A percentile compares a stretch with the other conserved stretches of the same genome.
phyloP scores from a whole-genome alignment of 192 early-diverging fungal genomes.

The Coemansia sp. region DNA sequence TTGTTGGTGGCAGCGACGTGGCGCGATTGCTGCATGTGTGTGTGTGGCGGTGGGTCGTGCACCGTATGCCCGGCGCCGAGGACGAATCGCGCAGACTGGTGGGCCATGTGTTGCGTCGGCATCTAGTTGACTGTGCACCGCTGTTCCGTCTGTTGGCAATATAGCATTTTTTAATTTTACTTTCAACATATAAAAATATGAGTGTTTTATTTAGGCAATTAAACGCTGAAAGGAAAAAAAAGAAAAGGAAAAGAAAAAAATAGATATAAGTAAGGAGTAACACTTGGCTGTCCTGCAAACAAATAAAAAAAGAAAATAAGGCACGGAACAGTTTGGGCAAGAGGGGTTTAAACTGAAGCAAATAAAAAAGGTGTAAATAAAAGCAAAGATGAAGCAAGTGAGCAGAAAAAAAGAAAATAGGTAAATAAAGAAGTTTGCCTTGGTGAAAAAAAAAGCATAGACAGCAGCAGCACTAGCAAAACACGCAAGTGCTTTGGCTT shows the following conservation, averaged over 20 bases:
- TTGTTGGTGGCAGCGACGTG: constrained; percentile 29
- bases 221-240: constrained; percentile 3
- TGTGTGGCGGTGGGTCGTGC: constrained; percentile 47
- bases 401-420: constrained; percentile 1
- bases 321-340: constrained; percentile 9
- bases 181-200: not conserved
- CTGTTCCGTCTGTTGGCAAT: constrained; percentile 17
- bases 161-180: not conserved
- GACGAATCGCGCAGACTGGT: constrained; percentile 32
- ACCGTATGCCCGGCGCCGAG: constrained; percentile 35
- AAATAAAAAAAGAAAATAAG: constrained; percentile 7
- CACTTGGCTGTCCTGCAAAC: not conserved
- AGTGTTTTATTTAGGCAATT: not conserved
- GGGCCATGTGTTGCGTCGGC: constrained; percentile 36
- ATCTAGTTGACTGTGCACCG: constrained; percentile 30
- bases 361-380: not conserved
- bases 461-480: constrained; percentile 3
- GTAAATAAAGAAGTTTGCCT: not conserved
- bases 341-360: constrained; percentile 8
- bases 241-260: constrained; percentile 5
- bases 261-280: not conserved
- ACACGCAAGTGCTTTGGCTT: not conserved
- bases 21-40: constrained; percentile 38
- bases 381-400: not conserved
- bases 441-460: not conserved